Base-by-base conservation (phyloP, 2,329 filamentous ascomycete genomes). In the Aspergillus unguis region DNA sequence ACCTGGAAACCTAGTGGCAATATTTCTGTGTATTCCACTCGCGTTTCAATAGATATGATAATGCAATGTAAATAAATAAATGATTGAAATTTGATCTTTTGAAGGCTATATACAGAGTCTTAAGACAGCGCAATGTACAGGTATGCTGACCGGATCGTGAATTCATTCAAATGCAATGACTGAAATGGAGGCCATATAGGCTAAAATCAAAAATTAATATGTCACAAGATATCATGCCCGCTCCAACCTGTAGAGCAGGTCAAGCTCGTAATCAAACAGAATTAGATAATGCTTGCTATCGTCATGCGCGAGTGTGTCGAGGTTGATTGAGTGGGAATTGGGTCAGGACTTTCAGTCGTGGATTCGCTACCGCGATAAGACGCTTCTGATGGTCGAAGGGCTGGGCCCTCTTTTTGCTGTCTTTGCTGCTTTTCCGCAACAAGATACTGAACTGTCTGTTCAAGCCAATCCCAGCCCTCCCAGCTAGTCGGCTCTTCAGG, bases 391-490 rank as follows among this genome's bases (percentile, higher is more conserved):
- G 62, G 36, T 56, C 38, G 11, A 25, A 36, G 63, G 55, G 48
- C 61, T 52, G 70, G 76, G 52, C 73, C 71, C 44, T 80, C 50
- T 26, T 45, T 48, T 23, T 57, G 64, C 52, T 31, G 62, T 54
- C 54, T 64, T 55, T 54, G 68, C 58, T 71, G 77, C 55, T 75
- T 71, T 49, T 80, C 75, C 8, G 70, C 77, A 62, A 77, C 69
- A 32, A 90, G 70, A 37, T 80, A 76, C 17, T 80, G 75, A 3
- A 88, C 75, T 25, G 82, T 77, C 49, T 79, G 77, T 62, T 94
- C 86, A 10, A 95, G 76, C 56, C 82, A 81, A 25, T 84, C 82
- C 92, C 92, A 96, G 2, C 88, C 89, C 47, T 85, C 84, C 89
- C 90, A 95, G 43, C 88, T 85, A 41, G 77, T 75, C 58, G 85